phyloP scores from a whole-genome alignment of 2,329 filamentous ascomycete species.

The Byssoonygena ceratinophila region DNA sequence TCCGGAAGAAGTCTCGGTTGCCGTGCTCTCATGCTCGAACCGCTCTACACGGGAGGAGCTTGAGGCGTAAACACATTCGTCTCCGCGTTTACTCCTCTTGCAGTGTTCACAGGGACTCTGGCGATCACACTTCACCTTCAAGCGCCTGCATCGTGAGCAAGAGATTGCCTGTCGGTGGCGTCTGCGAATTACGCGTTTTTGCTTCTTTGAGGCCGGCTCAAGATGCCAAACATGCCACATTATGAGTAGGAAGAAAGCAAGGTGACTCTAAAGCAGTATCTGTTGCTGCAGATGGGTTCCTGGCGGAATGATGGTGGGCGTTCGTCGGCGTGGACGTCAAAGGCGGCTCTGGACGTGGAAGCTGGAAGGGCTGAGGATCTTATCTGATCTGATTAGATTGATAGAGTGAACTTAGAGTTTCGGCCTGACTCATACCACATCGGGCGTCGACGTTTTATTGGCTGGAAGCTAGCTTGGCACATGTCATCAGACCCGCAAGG shows the following conservation, averaged over 20 bases:
- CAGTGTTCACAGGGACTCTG: slow-evolving; percentile 12
- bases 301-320: background rate
- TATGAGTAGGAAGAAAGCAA: background rate
- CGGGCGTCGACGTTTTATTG: background rate
- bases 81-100: slow-evolving; percentile 6
- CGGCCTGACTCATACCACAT: background rate
- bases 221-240: slow-evolving; percentile 13
- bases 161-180: slow-evolving; percentile 10
- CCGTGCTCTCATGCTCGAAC: background rate
- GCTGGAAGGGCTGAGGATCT: background rate
- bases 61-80: slow-evolving; percentile 11
- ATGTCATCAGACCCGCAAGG: background rate
- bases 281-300: background rate
- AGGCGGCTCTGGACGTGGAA: background rate
- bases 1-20: background rate
- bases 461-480: background rate
- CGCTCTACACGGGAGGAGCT: background rate
- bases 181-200: slow-evolving; percentile 10
- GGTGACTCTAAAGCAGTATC: background rate
- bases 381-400: slow-evolving; percentile 13
- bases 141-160: slow-evolving; percentile 13
- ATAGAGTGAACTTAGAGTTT: background rate
- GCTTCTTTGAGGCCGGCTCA: slow-evolving; percentile 4
- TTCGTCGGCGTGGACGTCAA: background rate
- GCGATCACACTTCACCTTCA: slow-evolving; percentile 14